Base-by-base conservation (phyloP, 1,284 basidiomycete genomes). In the Sporisorium graminicola region DNA sequence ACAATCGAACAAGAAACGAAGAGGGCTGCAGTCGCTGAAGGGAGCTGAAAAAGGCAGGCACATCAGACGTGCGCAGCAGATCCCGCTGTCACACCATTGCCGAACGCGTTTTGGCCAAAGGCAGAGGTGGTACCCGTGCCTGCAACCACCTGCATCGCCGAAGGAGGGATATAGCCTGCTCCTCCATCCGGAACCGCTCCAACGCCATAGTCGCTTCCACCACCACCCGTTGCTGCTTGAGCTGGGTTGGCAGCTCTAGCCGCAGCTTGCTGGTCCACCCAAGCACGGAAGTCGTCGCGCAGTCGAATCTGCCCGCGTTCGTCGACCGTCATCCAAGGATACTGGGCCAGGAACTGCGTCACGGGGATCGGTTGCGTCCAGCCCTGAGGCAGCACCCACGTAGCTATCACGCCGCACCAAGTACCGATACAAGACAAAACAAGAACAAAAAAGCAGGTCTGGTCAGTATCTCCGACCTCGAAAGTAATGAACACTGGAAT, bases 311-410 rank as follows among this genome's bases (percentile, higher is more conserved):
- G 64, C 0, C 74, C 73, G 6, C 50, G 44, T 5, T 72, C 60
- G 26, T 73, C 65, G 8, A 69, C 62, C 6, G 51, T 40, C 59
- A 63, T 43, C 65, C 62, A 73, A 1, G 65, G 74, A 58, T 77
- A 77, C 74, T 77, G 74, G 2, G 58, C 62, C 40, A 40, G 1
- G 52, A 72, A 62, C 46, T 77, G 74, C n/a, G 65, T 65, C 42
- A 57, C 49, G 0, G 74, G 74, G n/a, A 77, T 77, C 8, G 74
- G 69, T 51, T 68, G 65, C 40, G 57, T 66, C 74, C 74, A 77
- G 26, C 47, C 49, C 2, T 8, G 29, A 9, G 58, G 62, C 37
- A 72, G 43, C 12, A 77, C 55, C 74, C 74, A 77, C 7, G 62
- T 65, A 8, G 74, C 74, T 77, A 43, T 27, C 13, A 1, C 2